Evolutionary conservation across 2,329 filamentous ascomycete genomes (phyloP).

Genomic region (Aaosphaeria pasadenensis): DNA sequence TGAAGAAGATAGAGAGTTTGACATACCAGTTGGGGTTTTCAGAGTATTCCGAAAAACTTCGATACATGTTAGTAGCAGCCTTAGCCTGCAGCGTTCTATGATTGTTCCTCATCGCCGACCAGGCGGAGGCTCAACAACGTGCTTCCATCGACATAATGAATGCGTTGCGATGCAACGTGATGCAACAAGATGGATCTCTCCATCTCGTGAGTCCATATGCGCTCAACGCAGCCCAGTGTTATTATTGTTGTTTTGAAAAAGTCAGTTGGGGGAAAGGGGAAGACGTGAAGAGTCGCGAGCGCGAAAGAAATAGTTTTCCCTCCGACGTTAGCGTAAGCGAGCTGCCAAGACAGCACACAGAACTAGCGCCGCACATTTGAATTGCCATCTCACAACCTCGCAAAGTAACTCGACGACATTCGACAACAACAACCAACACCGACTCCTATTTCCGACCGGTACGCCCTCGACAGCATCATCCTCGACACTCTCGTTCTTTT

Average conservation of each 20-base stretch:
- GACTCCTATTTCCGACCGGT: constrained; percentile 39
- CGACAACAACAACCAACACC: constrained; percentile 30
- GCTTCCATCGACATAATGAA: no score
- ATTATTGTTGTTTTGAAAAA: background rate
- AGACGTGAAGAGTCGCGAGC: background rate
- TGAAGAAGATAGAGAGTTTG: constrained; percentile 4
- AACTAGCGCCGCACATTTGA: constrained; percentile 3
- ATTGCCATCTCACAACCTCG: constrained; percentile 4
- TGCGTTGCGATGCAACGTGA: no score
- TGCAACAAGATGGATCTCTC: no score
- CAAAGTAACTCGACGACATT: background rate
- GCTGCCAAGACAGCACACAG: background rate
- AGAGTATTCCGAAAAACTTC: no score
- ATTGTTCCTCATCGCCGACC: no score
- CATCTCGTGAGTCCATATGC: no score
- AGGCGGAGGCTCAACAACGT: no score
- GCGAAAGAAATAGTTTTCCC: background rate
- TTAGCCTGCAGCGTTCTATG: no score
- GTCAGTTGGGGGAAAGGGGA: background rate
- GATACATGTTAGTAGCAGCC: no score
- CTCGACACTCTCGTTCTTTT: constrained; percentile 14
- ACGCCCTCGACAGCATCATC: constrained; percentile 28
- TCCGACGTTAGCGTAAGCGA: no score
- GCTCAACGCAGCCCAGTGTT: background rate
- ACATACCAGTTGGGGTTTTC: constrained; percentile 17